Conservation (phyloP, 2,329 filamentous ascomycete genomes). For the Ceratocystis eucalypticola region DNA sequence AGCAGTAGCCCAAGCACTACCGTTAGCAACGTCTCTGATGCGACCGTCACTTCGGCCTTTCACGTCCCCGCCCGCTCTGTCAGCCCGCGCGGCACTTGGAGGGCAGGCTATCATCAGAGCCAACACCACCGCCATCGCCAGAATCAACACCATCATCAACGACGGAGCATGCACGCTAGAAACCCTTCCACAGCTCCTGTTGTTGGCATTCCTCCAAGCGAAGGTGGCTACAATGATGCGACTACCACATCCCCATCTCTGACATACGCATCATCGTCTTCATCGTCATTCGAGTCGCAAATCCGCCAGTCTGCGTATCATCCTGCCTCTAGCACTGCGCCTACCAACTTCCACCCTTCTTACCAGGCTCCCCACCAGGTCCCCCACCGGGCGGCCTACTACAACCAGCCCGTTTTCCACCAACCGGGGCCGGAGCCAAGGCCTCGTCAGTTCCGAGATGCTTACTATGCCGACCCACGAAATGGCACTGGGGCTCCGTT, state of each 20-base stretch:
- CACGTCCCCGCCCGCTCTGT: not conserved
- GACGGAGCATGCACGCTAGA: not conserved
- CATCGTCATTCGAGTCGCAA: constrained; percentile 10
- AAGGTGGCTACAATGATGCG: constrained; percentile 6
- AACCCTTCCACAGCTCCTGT: not conserved
- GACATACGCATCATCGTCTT: constrained; percentile 8
- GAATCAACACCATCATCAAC: not conserved
- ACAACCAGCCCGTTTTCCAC: not conserved
- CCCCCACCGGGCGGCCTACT: not conserved
- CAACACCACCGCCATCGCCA: not conserved
- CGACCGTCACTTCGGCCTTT: constrained; percentile 13
- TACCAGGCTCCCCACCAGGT: not conserved
- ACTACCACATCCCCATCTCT: constrained; percentile 7
- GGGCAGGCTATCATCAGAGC: not conserved
- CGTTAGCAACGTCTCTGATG: constrained; percentile 10
- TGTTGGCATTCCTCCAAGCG: not conserved
- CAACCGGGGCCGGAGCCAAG: not conserved
- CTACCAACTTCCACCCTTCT: not conserved
- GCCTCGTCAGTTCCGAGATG: not conserved
- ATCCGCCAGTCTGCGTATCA: not conserved
- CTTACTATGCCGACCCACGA: not conserved
- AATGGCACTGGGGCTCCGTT: not conserved
- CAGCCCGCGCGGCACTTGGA: not conserved
- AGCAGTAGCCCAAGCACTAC: not conserved
- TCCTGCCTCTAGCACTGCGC: not conserved